Base-by-base conservation (phyloP, 2,329 filamentous ascomycete species). In the Teratosphaeria zuluensis region DNA sequence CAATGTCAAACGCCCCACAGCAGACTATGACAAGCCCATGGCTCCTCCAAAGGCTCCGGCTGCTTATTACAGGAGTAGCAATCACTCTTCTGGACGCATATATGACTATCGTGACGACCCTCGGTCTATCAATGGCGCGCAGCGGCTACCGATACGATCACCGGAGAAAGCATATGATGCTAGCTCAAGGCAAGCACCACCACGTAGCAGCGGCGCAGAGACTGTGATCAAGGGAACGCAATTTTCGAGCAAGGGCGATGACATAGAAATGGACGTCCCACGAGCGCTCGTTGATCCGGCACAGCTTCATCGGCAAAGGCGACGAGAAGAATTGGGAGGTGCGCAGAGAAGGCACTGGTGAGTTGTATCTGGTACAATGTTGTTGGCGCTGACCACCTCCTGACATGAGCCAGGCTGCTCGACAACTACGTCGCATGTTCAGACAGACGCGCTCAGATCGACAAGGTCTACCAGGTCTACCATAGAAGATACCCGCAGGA, bases 401-500 rank as follows among this genome's bases (percentile, higher is more conserved):
- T 55, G 14, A 55, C 42, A n/a, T 4, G 3, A 16, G 9, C 28
- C 31, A 58, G 56, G 56, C 51, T 58, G 19, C 52, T 14, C 11
- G 21, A 51, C 48, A 54, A 58, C 52, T 58, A 48, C 28, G 21
- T 58, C n/a, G 28, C 51, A 21, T 31, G 31, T 31, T 38, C 51
- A 46, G 48, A 57, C 24, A 16, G 42, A 8, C 28, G 46, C 12
- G 42, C 42, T 11, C 46, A 54, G 9, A 48, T 58, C 21, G 19
- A 9, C 32, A 21, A 55, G 16, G 56, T 62, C 11, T 58, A 64
- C 38, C 51, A 61, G 31, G 56, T 51, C 24, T 66, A 65, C 46
- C 54, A 60, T 12, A 54, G 53, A 19, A 51, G 61, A 11, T 61
- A 64, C 54, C 32, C 55, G 14, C 21, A 21, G n/a, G 55, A 57